These are phyloP conservation scores for Wickerhamomyces sp. DNA, from an alignment of 1,139 yeast genomes.

Conservation along the genomic window DNA sequence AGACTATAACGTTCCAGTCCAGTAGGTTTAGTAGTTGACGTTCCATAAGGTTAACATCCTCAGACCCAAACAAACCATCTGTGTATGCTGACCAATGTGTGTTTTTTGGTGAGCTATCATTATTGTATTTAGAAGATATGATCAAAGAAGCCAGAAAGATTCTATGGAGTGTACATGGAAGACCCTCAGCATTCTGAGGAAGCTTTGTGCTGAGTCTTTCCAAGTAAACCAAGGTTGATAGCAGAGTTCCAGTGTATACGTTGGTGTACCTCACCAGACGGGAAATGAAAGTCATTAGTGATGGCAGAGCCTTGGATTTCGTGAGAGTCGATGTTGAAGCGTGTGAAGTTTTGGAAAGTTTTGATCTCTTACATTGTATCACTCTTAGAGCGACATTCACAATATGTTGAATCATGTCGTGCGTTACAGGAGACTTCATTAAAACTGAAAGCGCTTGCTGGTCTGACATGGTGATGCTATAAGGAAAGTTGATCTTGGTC, in stretches of 20 bases:
- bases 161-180: constrained; percentile 75
- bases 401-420: constrained; percentile 60
- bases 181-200: constrained; percentile 67
- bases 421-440: constrained; percentile 53
- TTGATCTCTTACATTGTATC: constrained; percentile 45
- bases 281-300: constrained; percentile 69
- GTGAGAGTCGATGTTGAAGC: constrained; percentile 28
- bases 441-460: constrained; percentile 52
- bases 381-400: constrained; percentile 61
- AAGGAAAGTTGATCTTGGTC: too few relatives aligned
- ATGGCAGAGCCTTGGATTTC: constrained; percentile 38
- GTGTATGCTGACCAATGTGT: constrained; percentile 75
- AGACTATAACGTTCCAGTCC: constrained; percentile 64
- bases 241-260: constrained; percentile 70
- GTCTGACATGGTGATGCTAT: constrained; percentile 38
- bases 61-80: constrained; percentile 60
- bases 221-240: constrained; percentile 67
- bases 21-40: constrained; percentile 63
- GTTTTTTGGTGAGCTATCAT: constrained; percentile 73
- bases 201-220: constrained; percentile 53
- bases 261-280: constrained; percentile 66
- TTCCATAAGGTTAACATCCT: constrained; percentile 77
- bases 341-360: constrained; percentile 24
- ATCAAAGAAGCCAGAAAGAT: constrained; percentile 70
- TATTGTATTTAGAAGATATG: constrained; percentile 66